These are phyloP conservation scores for Aquilaria yunnanensis DNA, from an alignment of 345 rosid genomes.

Conservation along the genomic window DNA sequence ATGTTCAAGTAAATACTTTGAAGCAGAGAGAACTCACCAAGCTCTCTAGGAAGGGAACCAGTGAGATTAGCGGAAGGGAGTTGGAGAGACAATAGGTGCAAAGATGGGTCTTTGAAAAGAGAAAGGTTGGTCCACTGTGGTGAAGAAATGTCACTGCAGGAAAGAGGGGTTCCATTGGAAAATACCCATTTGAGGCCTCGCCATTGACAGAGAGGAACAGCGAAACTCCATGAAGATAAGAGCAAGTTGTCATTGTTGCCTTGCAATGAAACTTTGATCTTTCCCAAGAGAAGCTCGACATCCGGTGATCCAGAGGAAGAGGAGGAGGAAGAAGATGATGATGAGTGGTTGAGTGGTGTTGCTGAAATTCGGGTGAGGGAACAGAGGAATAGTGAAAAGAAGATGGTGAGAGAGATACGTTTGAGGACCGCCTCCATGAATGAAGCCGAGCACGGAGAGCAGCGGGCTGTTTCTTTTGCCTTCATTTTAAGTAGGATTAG, in stretches of 20 bases:
- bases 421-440: conserved; percentile 36
- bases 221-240: conserved; percentile 73
- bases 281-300: conserved; percentile 57
- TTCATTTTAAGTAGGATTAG: conserved; percentile 12
- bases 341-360: conserved; percentile 1
- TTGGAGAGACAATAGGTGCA: conserved; percentile 64
- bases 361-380: conserved; percentile 4
- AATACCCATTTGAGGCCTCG: conserved; percentile 85
- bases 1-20: conserved; percentile 58
- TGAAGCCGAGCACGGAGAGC: conserved; percentile 13
- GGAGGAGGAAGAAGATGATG: conserved; percentile 16
- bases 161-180: conserved; percentile 49
- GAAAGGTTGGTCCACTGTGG: conserved; percentile 58
- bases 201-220: conserved; percentile 87
- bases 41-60: conserved; percentile 76
- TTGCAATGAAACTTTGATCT: conserved; percentile 63
- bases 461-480: conserved; percentile 21
- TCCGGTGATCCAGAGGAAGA: conserved; percentile 19
- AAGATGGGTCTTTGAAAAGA: conserved; percentile 56
- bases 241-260: conserved; percentile 63
- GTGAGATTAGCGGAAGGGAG: conserved; percentile 92
- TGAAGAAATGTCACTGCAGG: conserved; percentile 48
- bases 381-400: conserved; percentile 18
- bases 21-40: conserved; percentile 79
- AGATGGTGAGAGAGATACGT: conserved; percentile 24